A percentile compares a stretch with the other conserved stretches of the same genome.
These are phyloP conservation scores for Russula sp. DNA, from an alignment of 768 basidiomycete species.

Conservation along the genomic window DNA sequence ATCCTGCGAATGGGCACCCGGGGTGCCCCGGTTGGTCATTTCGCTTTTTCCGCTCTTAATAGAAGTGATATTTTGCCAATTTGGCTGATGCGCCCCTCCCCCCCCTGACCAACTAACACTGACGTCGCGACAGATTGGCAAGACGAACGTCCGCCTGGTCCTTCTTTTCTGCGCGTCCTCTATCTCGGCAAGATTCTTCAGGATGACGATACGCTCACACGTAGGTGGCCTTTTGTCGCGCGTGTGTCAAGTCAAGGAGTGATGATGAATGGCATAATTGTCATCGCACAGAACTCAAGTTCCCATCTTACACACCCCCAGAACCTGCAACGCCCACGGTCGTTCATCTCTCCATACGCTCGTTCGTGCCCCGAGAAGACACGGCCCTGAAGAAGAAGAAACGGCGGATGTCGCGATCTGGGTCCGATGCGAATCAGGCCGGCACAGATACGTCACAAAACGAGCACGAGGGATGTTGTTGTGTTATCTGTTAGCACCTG, in stretches of 20 bases:
- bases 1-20: too few species aligned
- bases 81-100: constrained; percentile 4
- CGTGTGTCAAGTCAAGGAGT: too few species aligned
- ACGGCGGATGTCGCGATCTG: constrained; percentile 31
- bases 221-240: constrained; percentile 34
- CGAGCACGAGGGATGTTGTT: constrained; percentile 28
- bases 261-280: background rate
- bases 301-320: constrained; percentile 29
- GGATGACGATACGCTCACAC: constrained; percentile 68
- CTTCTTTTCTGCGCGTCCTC: constrained; percentile 66
- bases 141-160: constrained; percentile 69
- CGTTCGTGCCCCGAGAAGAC: constrained; percentile 44
- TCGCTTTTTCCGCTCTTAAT: background rate
- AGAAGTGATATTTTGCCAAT: background rate
- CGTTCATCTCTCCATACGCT: constrained; percentile 67
- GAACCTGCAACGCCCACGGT: constrained; percentile 44
- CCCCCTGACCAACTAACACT: background rate
- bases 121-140: constrained; percentile 51
- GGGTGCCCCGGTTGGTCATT: background rate
- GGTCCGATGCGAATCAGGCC: constrained; percentile 12
- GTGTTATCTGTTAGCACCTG: constrained; percentile 32
- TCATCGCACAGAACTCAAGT: constrained; percentile 26
- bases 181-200: constrained; percentile 77
- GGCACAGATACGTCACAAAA: constrained; percentile 1
- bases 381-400: constrained; percentile 54